phyloP scores from a whole-genome alignment of 306 rosid genomes.

The Oxytropis ochrocephala region DNA sequence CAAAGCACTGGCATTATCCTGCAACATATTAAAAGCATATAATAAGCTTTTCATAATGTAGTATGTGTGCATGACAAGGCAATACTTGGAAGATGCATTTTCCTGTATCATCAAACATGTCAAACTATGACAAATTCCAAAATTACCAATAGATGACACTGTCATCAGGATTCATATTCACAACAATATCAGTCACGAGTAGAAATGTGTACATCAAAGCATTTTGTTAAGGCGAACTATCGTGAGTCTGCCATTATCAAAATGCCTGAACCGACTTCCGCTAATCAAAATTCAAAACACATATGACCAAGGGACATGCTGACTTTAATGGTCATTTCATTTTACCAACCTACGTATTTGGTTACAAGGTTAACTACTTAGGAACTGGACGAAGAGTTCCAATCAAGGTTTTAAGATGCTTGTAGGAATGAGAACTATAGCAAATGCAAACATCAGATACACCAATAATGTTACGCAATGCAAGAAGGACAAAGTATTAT shows the following conservation, averaged over 20 bases:
- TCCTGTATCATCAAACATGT: constrained; percentile 13
- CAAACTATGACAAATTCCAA: constrained; percentile 15
- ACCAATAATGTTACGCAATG: background rate
- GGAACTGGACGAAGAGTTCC: background rate
- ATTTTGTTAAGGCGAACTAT: constrained; percentile 5
- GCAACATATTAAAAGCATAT: constrained; percentile 27
- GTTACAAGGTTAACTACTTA: background rate
- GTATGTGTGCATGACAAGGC: constrained; percentile 5
- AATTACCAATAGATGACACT: background rate
- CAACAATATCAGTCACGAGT: constrained; percentile 1
- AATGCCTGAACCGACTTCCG: constrained; percentile 5
- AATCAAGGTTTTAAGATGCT: constrained; percentile 1
- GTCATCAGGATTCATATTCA: background rate
- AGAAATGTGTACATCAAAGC: background rate
- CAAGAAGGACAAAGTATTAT: background rate
- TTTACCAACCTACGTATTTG: background rate
- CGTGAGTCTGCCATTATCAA: background rate
- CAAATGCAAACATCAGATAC: constrained; percentile 10
- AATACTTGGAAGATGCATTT: constrained; percentile 9
- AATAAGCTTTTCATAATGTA: background rate
- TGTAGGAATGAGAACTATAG: background rate
- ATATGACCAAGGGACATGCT: background rate
- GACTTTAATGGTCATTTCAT: constrained; percentile 5
- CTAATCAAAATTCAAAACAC: constrained; percentile 19
- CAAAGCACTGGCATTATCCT: constrained; percentile 92